Base-by-base conservation (phyloP, 2,329 filamentous ascomycete genomes). In the Hypoxylon sp. region DNA sequence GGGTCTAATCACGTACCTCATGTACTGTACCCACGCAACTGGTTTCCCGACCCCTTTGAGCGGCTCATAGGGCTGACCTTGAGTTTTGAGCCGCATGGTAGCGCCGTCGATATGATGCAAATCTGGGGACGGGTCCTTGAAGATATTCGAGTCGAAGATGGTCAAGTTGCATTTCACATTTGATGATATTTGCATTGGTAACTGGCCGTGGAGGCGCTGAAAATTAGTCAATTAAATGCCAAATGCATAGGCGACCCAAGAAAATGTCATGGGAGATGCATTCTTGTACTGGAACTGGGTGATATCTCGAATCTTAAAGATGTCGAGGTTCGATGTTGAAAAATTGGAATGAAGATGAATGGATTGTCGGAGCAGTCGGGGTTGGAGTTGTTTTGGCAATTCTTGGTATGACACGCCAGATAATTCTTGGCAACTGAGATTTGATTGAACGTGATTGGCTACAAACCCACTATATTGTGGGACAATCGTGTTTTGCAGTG, bases 11-110 rank as follows among this genome's bases (percentile, higher is more conserved):
- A 67, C 52, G 36, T 60, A 48, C 51, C 51, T 61, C 43, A 56
- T 49, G 45, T 60, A 46, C 50, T 25, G 60, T 73, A 72, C 69
- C 75, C 75, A 75, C 73, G 63, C 59, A 65, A 63, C 66, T 28
- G 61, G 61, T 17, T 46, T 53, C 68, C 73, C 68, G 65, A 67
- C 66, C 69, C 62, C 58, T 58, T 59, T 69, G 62, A 63, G 73
- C 67, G 73, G 72, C 63, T 69, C 71, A 64, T 79, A 78, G 76
- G 77, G 77, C 76, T 78, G 76, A 76, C 67, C 72, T 75, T 77
- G 73, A 73, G 68, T 75, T 74, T 78, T 77, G 72, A 78, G 77
- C 76, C 77, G 77, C 77, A 78, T 78, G 71, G 69, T 77, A 77
- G 75, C 76, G 77, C 72, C 76, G 75, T 74, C 73, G 76, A 76